Percentiles rank a stretch among this genome's conserved stretches.
phyloP scores from a whole-genome alignment of 805 yeast genomes.

The Wickerhamiella cacticola region DNA sequence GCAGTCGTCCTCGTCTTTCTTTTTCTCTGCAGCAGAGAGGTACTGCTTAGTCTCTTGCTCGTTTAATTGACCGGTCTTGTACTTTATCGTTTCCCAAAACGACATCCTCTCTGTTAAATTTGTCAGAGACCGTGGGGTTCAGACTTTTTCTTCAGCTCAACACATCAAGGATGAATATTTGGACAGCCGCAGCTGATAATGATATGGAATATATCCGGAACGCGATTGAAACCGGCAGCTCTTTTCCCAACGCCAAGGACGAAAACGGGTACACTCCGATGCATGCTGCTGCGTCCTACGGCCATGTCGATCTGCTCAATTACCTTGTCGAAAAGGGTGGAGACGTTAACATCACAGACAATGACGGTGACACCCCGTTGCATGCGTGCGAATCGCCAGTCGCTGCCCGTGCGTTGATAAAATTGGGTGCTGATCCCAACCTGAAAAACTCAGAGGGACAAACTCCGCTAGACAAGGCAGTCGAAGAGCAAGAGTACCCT shows the following conservation, averaged over 20 bases:
- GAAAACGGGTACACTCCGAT: constrained; percentile 93
- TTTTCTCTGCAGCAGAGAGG: constrained; percentile 35
- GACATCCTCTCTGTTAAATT: not conserved
- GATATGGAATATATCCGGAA: constrained; percentile 46
- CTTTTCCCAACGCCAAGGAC: constrained; percentile 64
- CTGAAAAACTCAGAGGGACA: constrained; percentile 59
- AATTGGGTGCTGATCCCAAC: constrained; percentile 53
- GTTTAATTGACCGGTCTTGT: constrained; percentile 18
- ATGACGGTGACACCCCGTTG: constrained; percentile 90
- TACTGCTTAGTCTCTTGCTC: constrained; percentile 3
- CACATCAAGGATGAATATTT: constrained; percentile 46
- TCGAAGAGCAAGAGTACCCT: constrained; percentile 67
- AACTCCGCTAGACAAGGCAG: constrained; percentile 61
- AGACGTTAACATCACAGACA: constrained; percentile 68
- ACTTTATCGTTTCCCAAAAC: constrained; percentile 14
- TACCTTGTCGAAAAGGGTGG: constrained; percentile 54
- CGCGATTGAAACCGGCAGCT: constrained; percentile 39
- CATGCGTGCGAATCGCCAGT: constrained; percentile 71
- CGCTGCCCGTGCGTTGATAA: constrained; percentile 56
- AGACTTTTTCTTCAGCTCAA: no score
- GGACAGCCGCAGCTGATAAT: constrained; percentile 94
- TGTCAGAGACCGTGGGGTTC: no score
- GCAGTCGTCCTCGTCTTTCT: constrained; percentile 56
- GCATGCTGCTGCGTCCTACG: constrained; percentile 96
- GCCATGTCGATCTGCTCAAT: constrained; percentile 55